These are phyloP conservation scores for Mycena kentingensis DNA, from an alignment of 768 basidiomycete species.

Conservation along the genomic window DNA sequence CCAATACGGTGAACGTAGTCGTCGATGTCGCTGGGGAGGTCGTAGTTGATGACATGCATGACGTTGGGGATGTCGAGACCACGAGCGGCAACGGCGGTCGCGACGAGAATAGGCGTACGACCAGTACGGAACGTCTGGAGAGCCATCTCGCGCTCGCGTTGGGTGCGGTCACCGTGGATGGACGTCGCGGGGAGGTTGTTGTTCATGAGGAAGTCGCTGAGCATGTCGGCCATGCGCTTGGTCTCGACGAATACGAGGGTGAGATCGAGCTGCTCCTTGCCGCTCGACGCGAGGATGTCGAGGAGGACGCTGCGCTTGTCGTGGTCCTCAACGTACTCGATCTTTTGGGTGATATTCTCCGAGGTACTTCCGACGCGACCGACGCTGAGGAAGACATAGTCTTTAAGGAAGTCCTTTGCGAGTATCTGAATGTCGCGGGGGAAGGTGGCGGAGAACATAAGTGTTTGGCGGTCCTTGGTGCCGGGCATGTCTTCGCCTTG, in stretches of 20 bases:
- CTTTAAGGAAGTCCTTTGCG: slow-evolving; percentile 94
- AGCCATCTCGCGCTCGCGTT: slow-evolving; percentile 96
- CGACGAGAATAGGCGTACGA: slow-evolving; percentile 94
- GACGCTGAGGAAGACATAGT: slow-evolving; percentile 98
- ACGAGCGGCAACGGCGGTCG: slow-evolving; percentile 98
- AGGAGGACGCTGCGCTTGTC: slow-evolving; percentile 97
- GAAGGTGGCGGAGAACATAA: slow-evolving; percentile 99
- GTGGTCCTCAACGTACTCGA: slow-evolving; percentile 96
- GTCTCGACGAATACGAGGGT: slow-evolving; percentile 99
- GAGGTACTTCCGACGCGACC: slow-evolving; percentile 98
- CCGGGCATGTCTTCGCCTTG: slow-evolving; percentile 99
- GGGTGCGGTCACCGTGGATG: slow-evolving; percentile 97
- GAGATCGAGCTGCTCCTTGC: slow-evolving; percentile 60
- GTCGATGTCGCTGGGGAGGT: slow-evolving; percentile 96
- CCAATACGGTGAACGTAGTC: slow-evolving; percentile 99
- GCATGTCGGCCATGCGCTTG: slow-evolving; percentile 98
- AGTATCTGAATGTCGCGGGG: slow-evolving; percentile 98
- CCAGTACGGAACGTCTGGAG: slow-evolving; percentile 94
- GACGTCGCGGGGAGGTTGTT: slow-evolving; percentile 89
- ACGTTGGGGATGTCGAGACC: slow-evolving; percentile 99
- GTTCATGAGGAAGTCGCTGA: slow-evolving; percentile 90
- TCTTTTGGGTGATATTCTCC: slow-evolving; percentile 99
- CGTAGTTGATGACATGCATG: slow-evolving; percentile 98
- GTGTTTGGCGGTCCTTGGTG: slow-evolving; percentile 86
- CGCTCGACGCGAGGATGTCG: slow-evolving; percentile 85